Evolutionary conservation across 73 alveolate species (phyloP).

Genomic region (Paramecium primaurelia): DNA sequence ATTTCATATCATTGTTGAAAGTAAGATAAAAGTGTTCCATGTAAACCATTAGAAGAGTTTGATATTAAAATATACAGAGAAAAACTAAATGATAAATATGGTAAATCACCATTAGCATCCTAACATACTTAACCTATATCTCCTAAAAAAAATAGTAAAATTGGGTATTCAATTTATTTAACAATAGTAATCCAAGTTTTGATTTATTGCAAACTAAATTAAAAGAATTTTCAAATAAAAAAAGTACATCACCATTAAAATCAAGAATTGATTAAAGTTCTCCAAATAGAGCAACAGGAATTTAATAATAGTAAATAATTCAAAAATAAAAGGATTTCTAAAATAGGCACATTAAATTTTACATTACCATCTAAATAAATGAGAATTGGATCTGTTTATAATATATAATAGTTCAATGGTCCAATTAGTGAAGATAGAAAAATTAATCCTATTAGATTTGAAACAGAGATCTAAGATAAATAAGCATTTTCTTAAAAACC

Average conservation of each 20-base stretch:
- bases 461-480: constrained; percentile 6
- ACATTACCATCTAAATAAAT: neutral
- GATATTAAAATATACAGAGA: constrained; percentile 26
- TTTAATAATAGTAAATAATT: neutral
- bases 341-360: neutral
- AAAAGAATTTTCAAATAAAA: neutral
- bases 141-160: neutral
- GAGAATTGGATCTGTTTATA: neutral
- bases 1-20: neutral
- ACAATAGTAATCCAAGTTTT: neutral
- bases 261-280: neutral
- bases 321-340: neutral
- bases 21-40: neutral
- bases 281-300: neutral
- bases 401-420: neutral
- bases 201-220: constrained; percentile 10
- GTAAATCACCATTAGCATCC: neutral
- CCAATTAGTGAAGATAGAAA: constrained; percentile 12
- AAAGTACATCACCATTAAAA: neutral
- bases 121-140: neutral
- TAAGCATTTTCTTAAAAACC: neutral
- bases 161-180: neutral
- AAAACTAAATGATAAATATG: constrained; percentile 32
- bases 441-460: neutral
- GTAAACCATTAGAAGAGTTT: neutral